Percentiles rank a stretch among this genome's conserved stretches.
Evolutionary conservation across 2,329 filamentous ascomycete species (phyloP).

Genomic region (Daldinia sp.): DNA sequence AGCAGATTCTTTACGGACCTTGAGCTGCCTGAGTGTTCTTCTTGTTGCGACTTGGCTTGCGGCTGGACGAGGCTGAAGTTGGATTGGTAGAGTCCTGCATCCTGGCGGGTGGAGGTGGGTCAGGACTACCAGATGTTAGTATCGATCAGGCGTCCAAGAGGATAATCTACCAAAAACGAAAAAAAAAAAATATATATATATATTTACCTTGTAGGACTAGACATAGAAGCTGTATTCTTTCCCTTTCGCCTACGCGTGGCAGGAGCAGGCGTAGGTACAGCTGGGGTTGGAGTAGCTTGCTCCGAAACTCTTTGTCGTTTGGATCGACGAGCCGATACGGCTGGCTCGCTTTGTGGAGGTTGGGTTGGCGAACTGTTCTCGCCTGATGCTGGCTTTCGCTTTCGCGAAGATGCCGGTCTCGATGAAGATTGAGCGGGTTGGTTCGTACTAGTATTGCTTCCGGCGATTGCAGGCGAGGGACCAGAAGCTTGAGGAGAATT

Average conservation of each 20-base stretch:
- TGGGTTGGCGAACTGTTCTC: conserved; percentile 57
- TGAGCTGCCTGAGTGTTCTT: conserved; percentile 61
- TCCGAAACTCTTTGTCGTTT: conserved; percentile 76
- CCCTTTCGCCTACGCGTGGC: conserved; percentile 65
- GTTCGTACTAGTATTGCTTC: conserved; percentile 42
- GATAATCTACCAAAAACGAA: too few species aligned
- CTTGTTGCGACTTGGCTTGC: conserved; percentile 77
- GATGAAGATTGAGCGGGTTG: conserved; percentile 50
- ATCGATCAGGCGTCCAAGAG: conserved; percentile 13
- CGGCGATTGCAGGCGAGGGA: conserved; percentile 53
- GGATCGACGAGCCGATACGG: conserved; percentile 63
- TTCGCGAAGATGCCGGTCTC: conserved; percentile 63
- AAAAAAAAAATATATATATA: conserved; percentile 51
- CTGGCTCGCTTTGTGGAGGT: conserved; percentile 41
- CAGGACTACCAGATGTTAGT: conserved; percentile 53
- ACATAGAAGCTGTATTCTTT: conserved; percentile 73
- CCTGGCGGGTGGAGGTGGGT: conserved; percentile 70
- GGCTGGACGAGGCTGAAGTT: conserved; percentile 70
- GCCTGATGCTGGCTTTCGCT: conserved; percentile 73
- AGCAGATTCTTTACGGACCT: conserved; percentile 46
- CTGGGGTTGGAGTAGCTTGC: conserved; percentile 49
- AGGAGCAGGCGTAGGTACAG: conserved; percentile 46
- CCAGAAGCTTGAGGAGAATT: conserved; percentile 52
- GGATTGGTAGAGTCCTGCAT: conserved; percentile 62
- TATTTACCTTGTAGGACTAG: conserved; percentile 73